Percentiles rank a stretch among this genome's conserved stretches.
phyloP scores from a whole-genome alignment of 179 eudicot genomes.

The Silene noctiflora region DNA sequence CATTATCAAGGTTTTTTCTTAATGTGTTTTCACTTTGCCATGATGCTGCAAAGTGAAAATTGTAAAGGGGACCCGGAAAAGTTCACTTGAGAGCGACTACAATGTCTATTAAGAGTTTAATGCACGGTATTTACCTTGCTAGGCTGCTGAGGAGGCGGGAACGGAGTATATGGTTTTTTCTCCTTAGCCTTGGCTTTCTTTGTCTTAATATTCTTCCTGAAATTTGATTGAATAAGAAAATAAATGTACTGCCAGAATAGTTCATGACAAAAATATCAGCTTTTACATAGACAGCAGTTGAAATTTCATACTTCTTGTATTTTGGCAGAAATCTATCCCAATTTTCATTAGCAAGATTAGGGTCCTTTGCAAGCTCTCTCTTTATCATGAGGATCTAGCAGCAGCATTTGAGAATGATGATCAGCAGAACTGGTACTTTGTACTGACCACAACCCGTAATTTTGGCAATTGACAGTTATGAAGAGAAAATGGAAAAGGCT shows the following conservation, averaged over 20 bases:
- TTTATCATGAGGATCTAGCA: constrained; percentile 72
- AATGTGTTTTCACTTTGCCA: not conserved
- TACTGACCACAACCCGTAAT: not conserved
- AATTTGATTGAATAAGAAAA: not conserved
- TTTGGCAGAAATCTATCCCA: constrained; percentile 93
- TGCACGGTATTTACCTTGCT: constrained; percentile 53
- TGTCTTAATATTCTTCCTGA: constrained; percentile 88
- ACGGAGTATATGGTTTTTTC: constrained; percentile 86
- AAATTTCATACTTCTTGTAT: constrained; percentile 61
- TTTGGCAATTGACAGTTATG: not conserved
- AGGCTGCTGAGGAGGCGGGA: constrained; percentile 92
- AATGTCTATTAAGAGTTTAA: not conserved
- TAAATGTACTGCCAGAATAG: not conserved
- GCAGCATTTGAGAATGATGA: not conserved
- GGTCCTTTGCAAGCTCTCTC: constrained; percentile 81
- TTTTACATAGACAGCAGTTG: not conserved
- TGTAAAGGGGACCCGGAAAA: not conserved
- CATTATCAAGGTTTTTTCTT: no score
- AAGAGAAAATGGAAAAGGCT: not conserved
- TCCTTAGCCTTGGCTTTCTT: constrained; percentile 77
- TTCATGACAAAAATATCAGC: not conserved
- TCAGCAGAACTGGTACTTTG: not conserved
- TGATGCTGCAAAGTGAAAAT: not conserved
- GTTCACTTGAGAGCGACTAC: not conserved
- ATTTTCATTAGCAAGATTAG: constrained; percentile 78